These are phyloP conservation scores for Inga oerstediana DNA, from an alignment of 306 rosid species.

Conservation along the genomic window DNA sequence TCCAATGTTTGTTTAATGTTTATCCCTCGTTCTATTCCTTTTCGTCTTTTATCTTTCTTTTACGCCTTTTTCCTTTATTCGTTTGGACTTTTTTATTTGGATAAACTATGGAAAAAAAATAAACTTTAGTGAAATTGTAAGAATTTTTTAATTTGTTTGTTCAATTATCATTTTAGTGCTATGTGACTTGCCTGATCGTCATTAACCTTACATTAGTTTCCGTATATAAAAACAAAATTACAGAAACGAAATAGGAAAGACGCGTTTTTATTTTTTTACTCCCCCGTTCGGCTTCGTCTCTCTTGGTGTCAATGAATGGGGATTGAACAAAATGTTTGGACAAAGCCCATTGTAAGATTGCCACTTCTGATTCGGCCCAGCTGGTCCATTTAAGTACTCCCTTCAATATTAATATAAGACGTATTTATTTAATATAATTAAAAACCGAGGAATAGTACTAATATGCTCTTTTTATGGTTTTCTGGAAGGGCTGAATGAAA, in stretches of 20 bases:
- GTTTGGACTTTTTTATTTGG: not conserved
- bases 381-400: not conserved
- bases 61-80: not conserved
- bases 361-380: not conserved
- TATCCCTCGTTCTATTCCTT: not conserved
- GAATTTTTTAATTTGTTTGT: too few species aligned
- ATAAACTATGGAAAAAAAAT: not conserved
- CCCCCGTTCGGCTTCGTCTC: not conserved
- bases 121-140: too few species aligned
- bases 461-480: too few species aligned
- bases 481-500: too few species aligned
- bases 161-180: not conserved
- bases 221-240: not conserved
- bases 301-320: not conserved
- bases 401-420: too few species aligned
- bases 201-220: not conserved
- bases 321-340: not conserved
- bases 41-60: not conserved
- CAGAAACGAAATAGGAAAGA: too few species aligned
- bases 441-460: too few species aligned
- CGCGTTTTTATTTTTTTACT: too few species aligned
- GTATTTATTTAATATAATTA: too few species aligned
- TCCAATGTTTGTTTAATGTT: not conserved
- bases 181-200: not conserved
- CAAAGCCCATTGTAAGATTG: not conserved